phyloP scores from a whole-genome alignment of 176 grass and related monocot genomes.

The Aechmea fasciata region DNA sequence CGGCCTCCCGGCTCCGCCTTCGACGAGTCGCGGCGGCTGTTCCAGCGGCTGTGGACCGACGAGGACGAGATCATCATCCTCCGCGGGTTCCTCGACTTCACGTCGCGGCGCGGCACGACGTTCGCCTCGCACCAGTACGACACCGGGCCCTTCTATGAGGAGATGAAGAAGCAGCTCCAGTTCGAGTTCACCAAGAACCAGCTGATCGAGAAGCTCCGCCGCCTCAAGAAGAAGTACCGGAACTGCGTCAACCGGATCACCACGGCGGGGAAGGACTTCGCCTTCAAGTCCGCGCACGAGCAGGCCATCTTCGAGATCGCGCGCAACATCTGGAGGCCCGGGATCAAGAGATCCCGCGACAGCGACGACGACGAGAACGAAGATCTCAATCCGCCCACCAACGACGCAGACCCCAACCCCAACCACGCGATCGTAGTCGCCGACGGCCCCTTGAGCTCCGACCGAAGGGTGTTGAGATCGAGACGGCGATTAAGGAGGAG shows the following conservation, averaged over 20 bases:
- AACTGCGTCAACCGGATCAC: constrained; percentile 44
- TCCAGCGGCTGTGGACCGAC: constrained; percentile 91
- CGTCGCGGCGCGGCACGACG: constrained; percentile 73
- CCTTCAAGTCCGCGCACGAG: constrained; percentile 68
- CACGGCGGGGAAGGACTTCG: constrained; percentile 37
- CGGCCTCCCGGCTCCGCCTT: neutral
- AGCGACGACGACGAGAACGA: constrained; percentile 63
- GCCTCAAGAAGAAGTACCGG: constrained; percentile 95
- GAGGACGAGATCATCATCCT: constrained; percentile 86
- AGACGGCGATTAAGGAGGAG: constrained; percentile 43
- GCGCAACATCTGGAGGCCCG: constrained; percentile 63
- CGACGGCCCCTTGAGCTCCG: constrained; percentile 21
- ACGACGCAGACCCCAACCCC: neutral
- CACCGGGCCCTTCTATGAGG: constrained; percentile 82
- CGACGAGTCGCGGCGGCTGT: constrained; percentile 76
- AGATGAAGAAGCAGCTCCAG: constrained; percentile 59
- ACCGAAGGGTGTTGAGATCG: constrained; percentile 32
- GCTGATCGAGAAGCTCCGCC: constrained; percentile 90
- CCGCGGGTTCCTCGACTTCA: constrained; percentile 76
- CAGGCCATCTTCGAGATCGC: constrained; percentile 73
- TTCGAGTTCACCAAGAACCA: constrained; percentile 86
- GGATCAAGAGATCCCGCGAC: constrained; percentile 41
- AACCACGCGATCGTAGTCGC: neutral
- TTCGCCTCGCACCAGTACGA: constrained; percentile 94
- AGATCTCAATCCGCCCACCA: constrained; percentile 36